Evolutionary conservation across 1,284 basidiomycete genomes (phyloP).

Genomic region (Thecaphora thlaspeos): DNA sequence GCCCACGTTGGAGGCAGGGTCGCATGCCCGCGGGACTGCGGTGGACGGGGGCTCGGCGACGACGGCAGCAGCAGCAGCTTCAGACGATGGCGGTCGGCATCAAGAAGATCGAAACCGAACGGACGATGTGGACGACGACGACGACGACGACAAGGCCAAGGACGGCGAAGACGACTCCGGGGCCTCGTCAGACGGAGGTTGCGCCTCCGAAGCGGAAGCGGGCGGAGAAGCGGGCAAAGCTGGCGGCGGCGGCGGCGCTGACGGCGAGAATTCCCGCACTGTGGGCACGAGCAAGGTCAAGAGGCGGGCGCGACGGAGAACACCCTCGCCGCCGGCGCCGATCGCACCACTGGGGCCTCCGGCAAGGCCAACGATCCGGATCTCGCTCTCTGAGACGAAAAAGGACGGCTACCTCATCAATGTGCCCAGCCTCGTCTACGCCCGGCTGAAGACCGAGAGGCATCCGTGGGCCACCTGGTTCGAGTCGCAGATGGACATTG

Average conservation of each 20-base stretch:
- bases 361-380: constrained; percentile 21
- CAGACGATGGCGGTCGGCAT: too few relatives aligned
- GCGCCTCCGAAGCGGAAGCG: constrained; percentile 34
- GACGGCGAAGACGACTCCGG: constrained; percentile 20
- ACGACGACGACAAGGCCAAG: too few relatives aligned
- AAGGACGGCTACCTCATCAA: constrained; percentile 47
- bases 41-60: too few relatives aligned
- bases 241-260: constrained; percentile 12
- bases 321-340: constrained; percentile 19
- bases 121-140: too few relatives aligned
- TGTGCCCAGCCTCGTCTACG: constrained; percentile 44
- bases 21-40: not conserved
- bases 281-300: constrained; percentile 2
- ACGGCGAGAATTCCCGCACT: constrained; percentile 13
- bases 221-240: constrained; percentile 35
- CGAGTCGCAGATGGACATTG: constrained; percentile 21
- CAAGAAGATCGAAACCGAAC: too few relatives aligned
- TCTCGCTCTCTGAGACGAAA: constrained; percentile 22
- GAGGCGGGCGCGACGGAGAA: constrained; percentile 24
- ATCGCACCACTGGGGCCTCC: constrained; percentile 15
- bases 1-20: constrained; percentile 4
- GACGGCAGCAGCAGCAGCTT: too few relatives aligned
- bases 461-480: constrained; percentile 52
- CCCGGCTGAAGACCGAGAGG: constrained; percentile 28
- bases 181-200: constrained; percentile 30